Conservation (phyloP, 2,329 filamentous ascomycete species). For the Samsoniella hepiali region DNA sequence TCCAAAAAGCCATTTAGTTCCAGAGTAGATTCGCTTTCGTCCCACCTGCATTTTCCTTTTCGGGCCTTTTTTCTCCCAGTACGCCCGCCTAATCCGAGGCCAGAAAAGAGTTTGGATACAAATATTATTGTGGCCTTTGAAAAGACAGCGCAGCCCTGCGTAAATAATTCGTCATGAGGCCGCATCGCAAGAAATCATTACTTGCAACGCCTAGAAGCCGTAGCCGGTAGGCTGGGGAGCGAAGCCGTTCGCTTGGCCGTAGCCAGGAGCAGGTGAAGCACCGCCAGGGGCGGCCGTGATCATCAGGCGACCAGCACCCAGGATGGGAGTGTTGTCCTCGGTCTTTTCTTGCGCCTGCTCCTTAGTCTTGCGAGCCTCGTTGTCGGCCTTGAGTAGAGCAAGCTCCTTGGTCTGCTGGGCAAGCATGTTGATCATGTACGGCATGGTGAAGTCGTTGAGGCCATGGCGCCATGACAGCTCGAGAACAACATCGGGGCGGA, state of each 20-base stretch:
- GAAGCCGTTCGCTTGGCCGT: constrained; percentile 79
- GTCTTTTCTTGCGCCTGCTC: constrained; percentile 74
- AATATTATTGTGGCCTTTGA: constrained; percentile 3
- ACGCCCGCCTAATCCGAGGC: constrained; percentile 5
- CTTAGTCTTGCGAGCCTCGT: constrained; percentile 84
- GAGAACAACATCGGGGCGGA: constrained; percentile 86
- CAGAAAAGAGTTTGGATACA: neutral
- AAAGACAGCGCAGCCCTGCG: neutral
- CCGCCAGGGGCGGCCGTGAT: constrained; percentile 81
- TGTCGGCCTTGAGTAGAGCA: constrained; percentile 84
- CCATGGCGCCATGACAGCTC: constrained; percentile 97
- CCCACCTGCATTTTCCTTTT: neutral
- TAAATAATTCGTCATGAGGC: constrained; percentile 2
- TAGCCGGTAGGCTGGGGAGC: constrained; percentile 84
- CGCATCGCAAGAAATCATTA: constrained; percentile 5
- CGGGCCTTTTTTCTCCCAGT: neutral
- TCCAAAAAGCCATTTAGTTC: neutral
- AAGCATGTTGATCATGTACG: constrained; percentile 99
- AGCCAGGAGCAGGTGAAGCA: constrained; percentile 61
- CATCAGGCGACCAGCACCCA: constrained; percentile 86
- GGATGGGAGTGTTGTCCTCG: constrained; percentile 89
- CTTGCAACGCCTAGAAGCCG: constrained; percentile 46
- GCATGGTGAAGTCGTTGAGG: constrained; percentile 96
- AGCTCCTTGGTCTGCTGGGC: constrained; percentile 87
- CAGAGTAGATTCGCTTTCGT: constrained; percentile 10